Conservation (phyloP, 2,329 filamentous ascomycete genomes). For the Fusarium vanettenii region DNA sequence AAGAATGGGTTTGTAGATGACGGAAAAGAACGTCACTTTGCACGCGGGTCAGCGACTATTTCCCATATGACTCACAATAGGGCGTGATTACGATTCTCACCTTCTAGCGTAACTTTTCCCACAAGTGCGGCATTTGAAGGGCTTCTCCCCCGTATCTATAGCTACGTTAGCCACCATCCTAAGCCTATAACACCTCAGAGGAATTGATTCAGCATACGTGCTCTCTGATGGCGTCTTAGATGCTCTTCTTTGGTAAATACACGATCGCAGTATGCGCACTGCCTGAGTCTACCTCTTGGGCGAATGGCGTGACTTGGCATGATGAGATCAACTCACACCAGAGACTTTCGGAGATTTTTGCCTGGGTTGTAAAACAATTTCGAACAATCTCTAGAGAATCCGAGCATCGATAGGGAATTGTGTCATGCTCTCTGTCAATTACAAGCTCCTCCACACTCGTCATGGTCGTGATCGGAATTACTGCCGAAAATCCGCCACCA, state of each 20-base stretch:
- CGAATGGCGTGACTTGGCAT: background rate
- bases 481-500: background rate
- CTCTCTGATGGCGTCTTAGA: slow-evolving; percentile 16
- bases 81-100: background rate
- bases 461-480: background rate
- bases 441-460: background rate
- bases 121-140: slow-evolving; percentile 10
- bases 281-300: background rate
- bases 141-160: slow-evolving; percentile 15
- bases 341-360: background rate
- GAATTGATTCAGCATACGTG: background rate
- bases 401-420: background rate
- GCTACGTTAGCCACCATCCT: background rate
- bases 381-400: background rate
- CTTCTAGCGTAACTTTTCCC: slow-evolving; percentile 15
- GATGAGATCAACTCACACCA: background rate
- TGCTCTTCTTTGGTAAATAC: slow-evolving; percentile 22
- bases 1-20: slow-evolving; percentile 9
- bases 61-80: background rate
- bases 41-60: background rate
- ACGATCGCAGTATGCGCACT: slow-evolving; percentile 17
- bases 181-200: too few relatives aligned
- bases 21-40: slow-evolving; percentile 15
- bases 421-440: background rate
- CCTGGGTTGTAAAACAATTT: background rate